A percentile compares a stretch with the other conserved stretches of the same genome.
These are phyloP conservation scores for Phytophthora colocasiae DNA, from an alignment of 352 stramenopile species.

Conservation along the genomic window DNA sequence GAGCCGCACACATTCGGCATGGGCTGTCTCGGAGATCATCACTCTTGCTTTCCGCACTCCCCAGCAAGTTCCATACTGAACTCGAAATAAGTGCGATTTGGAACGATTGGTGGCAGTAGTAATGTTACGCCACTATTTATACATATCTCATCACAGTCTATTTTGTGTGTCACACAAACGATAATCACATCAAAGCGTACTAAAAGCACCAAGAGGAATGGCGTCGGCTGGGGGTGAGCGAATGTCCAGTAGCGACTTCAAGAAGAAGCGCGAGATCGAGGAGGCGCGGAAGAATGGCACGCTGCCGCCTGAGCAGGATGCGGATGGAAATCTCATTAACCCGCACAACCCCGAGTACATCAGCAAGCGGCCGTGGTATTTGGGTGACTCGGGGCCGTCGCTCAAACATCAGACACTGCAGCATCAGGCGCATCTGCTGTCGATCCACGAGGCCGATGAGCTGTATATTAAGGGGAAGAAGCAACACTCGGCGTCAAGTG, in stretches of 20 bases:
- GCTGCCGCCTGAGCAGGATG: slow-evolving; percentile 87
- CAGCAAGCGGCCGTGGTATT: slow-evolving; percentile 99
- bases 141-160: background rate
- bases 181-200: background rate
- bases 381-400: slow-evolving; percentile 93
- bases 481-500: background rate
- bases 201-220: slow-evolving; percentile 37
- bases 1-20: slow-evolving; percentile 83
- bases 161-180: background rate
- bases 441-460: slow-evolving; percentile 90
- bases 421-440: slow-evolving; percentile 91
- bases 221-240: slow-evolving; percentile 69
- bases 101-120: background rate
- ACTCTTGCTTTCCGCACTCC: slow-evolving; percentile 6
- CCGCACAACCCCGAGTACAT: slow-evolving; percentile 99
- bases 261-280: slow-evolving; percentile 91
- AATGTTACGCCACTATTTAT: background rate
- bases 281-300: slow-evolving; percentile 91
- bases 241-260: slow-evolving; percentile 81
- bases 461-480: slow-evolving; percentile 68
- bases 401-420: slow-evolving; percentile 96
- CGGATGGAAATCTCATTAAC: slow-evolving; percentile 98
- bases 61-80: slow-evolving; percentile 21
- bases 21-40: slow-evolving; percentile 76
- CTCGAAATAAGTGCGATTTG: background rate